phyloP scores from a whole-genome alignment of 78 protist species.

The Dictyostelium capitatum region DNA sequence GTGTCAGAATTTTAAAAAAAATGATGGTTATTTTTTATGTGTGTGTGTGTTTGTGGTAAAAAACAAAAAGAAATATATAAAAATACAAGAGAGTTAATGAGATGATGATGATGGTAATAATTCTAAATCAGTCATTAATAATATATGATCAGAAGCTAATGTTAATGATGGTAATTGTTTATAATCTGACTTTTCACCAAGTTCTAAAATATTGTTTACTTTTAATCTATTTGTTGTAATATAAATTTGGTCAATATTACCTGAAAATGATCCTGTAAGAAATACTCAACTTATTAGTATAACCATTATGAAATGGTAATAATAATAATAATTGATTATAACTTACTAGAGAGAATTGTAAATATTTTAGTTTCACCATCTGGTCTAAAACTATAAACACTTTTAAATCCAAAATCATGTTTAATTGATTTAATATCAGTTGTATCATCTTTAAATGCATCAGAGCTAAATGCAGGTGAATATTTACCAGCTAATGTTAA shows the following conservation, averaged over 20 bases:
- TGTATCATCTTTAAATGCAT: background rate
- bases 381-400: slow-evolving; percentile 33
- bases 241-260: slow-evolving; percentile 67
- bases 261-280: slow-evolving; percentile 20
- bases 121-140: slow-evolving; percentile 48
- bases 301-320: background rate
- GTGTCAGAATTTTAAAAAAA: no score
- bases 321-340: background rate
- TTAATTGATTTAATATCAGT: background rate
- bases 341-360: slow-evolving; percentile 49
- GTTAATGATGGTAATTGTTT: slow-evolving; percentile 5
- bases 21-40: background rate
- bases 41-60: background rate
- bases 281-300: background rate
- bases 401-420: background rate
- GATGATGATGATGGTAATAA: background rate
- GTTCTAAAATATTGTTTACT: slow-evolving; percentile 5
- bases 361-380: slow-evolving; percentile 49
- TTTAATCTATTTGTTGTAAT: background rate
- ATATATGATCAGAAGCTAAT: slow-evolving; percentile 56
- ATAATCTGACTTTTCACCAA: slow-evolving; percentile 26
- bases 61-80: background rate
- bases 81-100: background rate
- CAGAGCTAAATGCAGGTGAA: background rate
- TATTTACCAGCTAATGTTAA: slow-evolving; percentile 2